Base-by-base conservation (phyloP, 2,329 filamentous ascomycete genomes). In the Scleromitrula shiraiana region DNA sequence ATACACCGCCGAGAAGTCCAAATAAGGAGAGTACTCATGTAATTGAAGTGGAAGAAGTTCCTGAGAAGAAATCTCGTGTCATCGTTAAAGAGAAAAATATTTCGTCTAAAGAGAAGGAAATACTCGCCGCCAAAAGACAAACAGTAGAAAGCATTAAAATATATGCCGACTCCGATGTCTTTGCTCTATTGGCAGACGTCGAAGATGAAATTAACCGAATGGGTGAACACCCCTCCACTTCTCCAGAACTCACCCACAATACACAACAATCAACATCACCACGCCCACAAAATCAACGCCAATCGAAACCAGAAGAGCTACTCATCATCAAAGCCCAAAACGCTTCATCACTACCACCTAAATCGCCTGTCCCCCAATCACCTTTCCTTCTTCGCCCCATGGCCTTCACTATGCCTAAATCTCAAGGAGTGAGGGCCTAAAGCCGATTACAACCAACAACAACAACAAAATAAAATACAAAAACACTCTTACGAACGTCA, bases 151-250 rank as follows among this genome's bases (percentile, higher is more conserved):
- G 80, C 61, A 85, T 85, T 51, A 76, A 77, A 19, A 74, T 85
- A 55, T 85, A 85, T 54, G 80, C 80, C 19, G 81, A 81, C 50
- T 76, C 78, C 50, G 80, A 83, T 39, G 75, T 87, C 7, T 84
- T 81, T 54, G 75, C 77, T 2, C 70, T 86, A 2, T 69, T 86
- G 33, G 78, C 77, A 1, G 82, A 85, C 54, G 82, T 85, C 12
- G 80, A 85, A 63, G 71, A 71, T 52, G 74, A 80, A 58, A 77
- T 82, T 59, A 73, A 64, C 26, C 58, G 59, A n/a, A 68, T 69
- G 62, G 61, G 61, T 2, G 57, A 59, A 20, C 29, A 24, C 3
- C 10, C 33, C 19, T 19, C 23, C 1, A 10, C 10, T 24, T 2
- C 29, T 2, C 29, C 10, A 23, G 29, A 2, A n/a, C 19, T 2